Conservation (phyloP, 352 stramenopile species). For the Hyaloperonospora brassicae region DNA sequence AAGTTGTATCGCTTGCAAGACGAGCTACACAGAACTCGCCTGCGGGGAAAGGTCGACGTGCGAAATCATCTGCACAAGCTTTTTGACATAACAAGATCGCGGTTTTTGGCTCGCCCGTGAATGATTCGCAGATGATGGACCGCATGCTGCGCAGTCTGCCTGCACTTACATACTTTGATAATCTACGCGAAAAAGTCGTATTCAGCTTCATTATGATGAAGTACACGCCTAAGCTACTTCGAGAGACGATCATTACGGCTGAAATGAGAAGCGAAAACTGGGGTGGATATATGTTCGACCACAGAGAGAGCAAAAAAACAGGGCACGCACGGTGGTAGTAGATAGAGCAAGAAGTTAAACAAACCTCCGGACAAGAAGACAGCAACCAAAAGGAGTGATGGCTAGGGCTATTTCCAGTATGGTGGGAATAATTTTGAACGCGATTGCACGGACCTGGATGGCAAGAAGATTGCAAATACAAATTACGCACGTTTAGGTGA, state of each 20-base stretch:
- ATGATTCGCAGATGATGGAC: background rate
- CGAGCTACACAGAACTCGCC: background rate
- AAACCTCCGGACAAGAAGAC: background rate
- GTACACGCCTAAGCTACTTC: background rate
- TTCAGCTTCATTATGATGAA: background rate
- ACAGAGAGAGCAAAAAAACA: background rate
- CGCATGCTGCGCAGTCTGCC: too few species aligned
- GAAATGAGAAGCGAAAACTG: slow-evolving; percentile 1
- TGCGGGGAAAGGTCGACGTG: background rate
- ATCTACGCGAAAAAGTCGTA: background rate
- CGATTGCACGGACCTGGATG: background rate
- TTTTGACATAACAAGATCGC: background rate
- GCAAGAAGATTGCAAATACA: background rate
- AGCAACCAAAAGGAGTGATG: background rate
- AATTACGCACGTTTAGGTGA: slow-evolving; percentile 6
- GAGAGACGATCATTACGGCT: slow-evolving; percentile 3
- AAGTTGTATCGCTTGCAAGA: background rate
- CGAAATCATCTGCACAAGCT: background rate
- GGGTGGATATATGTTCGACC: background rate
- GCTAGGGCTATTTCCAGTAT: background rate
- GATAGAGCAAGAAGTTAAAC: background rate
- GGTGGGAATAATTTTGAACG: slow-evolving; percentile 1
- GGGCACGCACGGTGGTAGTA: background rate
- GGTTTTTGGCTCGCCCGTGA: background rate
- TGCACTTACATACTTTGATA: too few species aligned